Conservation (phyloP, 805 yeast genomes). For the Lipomyces yamanashiensis region DNA sequence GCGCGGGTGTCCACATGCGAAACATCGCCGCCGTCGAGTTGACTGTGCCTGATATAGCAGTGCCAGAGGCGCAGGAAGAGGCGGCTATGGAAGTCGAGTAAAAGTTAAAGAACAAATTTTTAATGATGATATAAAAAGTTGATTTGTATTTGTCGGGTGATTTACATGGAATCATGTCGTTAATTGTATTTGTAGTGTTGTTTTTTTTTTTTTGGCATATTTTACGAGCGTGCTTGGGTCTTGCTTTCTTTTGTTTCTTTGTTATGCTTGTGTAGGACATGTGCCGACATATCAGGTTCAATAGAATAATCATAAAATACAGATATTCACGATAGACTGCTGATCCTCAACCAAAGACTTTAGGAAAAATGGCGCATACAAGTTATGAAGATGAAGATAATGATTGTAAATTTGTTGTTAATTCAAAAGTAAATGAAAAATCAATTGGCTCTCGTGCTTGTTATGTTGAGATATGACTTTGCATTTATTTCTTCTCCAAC, state of each 20-base stretch:
- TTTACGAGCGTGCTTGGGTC: constrained; percentile 5
- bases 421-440: neutral
- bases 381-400: no score
- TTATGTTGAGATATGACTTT: neutral
- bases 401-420: no score
- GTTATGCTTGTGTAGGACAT: no score
- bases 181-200: neutral
- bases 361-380: no score
- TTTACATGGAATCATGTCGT: no score
- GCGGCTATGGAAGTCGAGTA: constrained; percentile 10
- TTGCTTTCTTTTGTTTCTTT: neutral
- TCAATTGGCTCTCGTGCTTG: neutral
- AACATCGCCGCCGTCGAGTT: constrained; percentile 7
- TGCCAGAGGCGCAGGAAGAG: neutral
- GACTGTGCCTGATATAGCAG: constrained; percentile 8
- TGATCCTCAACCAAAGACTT: no score
- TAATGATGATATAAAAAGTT: neutral
- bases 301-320: neutral
- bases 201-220: neutral
- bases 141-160: neutral
- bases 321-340: no score
- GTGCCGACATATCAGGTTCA: neutral
- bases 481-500: constrained; percentile 33
- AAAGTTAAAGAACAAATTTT: neutral
- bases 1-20: constrained; percentile 21